A percentile compares a stretch with the other conserved stretches of the same genome.
phyloP scores from a whole-genome alignment of 106 monocot species.

The Amphibolis antarctica region DNA sequence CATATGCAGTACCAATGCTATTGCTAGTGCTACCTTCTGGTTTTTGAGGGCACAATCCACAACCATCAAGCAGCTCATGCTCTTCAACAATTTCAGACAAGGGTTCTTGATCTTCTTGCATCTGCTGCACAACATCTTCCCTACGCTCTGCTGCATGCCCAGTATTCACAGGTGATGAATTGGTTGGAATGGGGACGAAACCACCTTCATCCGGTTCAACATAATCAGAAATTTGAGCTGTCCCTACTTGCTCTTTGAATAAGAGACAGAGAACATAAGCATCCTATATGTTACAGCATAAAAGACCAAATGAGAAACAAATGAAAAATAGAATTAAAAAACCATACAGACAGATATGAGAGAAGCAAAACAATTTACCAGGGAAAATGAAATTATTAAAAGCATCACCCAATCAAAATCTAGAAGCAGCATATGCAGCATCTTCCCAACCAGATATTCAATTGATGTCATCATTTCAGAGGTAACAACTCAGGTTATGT shows the following conservation, averaged over 20 bases:
- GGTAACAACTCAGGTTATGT: too few species aligned
- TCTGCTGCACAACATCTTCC: conserved; percentile 5
- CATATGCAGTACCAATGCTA: too few species aligned
- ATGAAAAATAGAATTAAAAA: too few species aligned
- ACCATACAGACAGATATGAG: too few species aligned
- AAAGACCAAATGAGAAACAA: too few species aligned
- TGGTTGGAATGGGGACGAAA: conserved; percentile 15
- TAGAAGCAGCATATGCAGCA: too few species aligned
- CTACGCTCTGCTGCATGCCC: too few species aligned
- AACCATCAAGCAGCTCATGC: conserved; percentile 3
- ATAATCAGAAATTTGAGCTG: background rate
- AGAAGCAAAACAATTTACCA: background rate
- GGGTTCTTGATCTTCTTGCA: conserved; percentile 8
- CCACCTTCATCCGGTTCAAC: conserved; percentile 18
- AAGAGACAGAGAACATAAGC: conserved; percentile 53
- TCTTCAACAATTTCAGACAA: background rate
- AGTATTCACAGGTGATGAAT: conserved; percentile 12
- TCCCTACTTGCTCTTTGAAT: conserved; percentile 43
- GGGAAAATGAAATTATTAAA: too few species aligned
- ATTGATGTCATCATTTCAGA: too few species aligned
- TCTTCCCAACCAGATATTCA: too few species aligned
- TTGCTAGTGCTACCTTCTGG: too few species aligned
- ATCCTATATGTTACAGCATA: conserved; percentile 13
- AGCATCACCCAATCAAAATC: too few species aligned
- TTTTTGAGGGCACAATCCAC: background rate